phyloP scores from a whole-genome alignment of 2,329 filamentous ascomycete species.

The Epichloe sibirici region DNA sequence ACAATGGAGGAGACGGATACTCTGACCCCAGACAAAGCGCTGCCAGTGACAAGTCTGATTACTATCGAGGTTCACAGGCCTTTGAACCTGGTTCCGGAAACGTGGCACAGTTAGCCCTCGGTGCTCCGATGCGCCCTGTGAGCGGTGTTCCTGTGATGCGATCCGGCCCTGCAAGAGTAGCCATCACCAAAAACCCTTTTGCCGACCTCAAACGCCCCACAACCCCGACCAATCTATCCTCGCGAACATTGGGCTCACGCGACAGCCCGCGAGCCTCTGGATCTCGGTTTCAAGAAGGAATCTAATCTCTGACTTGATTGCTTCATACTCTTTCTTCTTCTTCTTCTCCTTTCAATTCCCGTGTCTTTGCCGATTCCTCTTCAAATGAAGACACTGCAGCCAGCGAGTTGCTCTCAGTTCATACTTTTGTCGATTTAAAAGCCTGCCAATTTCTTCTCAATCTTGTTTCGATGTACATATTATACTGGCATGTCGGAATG shows the following conservation, averaged over 20 bases:
- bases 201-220: slow-evolving; percentile 16
- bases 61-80: slow-evolving; percentile 40
- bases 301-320: slow-evolving; percentile 16
- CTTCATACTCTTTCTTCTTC: slow-evolving; percentile 1
- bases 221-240: slow-evolving; percentile 15
- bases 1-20: slow-evolving; percentile 52
- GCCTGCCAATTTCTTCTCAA: neutral
- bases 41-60: slow-evolving; percentile 38
- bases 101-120: slow-evolving; percentile 35
- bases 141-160: slow-evolving; percentile 50
- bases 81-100: slow-evolving; percentile 24
- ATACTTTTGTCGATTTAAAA: neutral
- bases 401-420: neutral
- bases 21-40: slow-evolving; percentile 33
- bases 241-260: slow-evolving; percentile 23
- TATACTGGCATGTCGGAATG: neutral
- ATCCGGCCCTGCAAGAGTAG: slow-evolving; percentile 52
- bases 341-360: neutral
- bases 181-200: slow-evolving; percentile 44
- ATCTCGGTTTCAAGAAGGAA: slow-evolving; percentile 30
- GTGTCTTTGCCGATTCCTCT: neutral
- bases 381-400: neutral
- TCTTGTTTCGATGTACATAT: slow-evolving; percentile 6
- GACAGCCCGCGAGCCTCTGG: slow-evolving; percentile 22
- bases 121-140: slow-evolving; percentile 45